Evolutionary conservation across 2,329 filamentous ascomycete species (phyloP).

Genomic region (Cladophialophora yegresii): DNA sequence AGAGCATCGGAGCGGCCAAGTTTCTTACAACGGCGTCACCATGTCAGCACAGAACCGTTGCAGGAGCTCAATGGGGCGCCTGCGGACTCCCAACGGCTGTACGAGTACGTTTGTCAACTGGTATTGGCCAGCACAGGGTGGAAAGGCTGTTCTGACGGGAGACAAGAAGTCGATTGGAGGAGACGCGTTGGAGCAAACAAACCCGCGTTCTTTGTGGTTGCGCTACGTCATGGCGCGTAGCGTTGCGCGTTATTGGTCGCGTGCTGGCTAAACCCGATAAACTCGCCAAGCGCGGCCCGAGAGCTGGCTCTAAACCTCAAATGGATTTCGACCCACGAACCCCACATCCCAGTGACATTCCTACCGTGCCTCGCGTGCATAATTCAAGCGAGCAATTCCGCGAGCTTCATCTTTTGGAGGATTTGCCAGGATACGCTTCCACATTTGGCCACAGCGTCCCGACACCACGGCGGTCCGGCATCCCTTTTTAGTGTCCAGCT

Average conservation of each 20-base stretch:
- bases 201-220: not conserved
- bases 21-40: not conserved
- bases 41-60: not conserved
- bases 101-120: not conserved
- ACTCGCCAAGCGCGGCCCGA: not conserved
- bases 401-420: not conserved
- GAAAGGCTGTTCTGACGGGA: not conserved
- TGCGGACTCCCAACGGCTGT: not conserved
- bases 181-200: not conserved
- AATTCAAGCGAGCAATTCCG: slow-evolving; percentile 1
- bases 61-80: not conserved
- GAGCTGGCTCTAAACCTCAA: not conserved
- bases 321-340: not conserved
- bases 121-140: not conserved
- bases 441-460: not conserved
- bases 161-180: not conserved
- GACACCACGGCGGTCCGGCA: slow-evolving; percentile 4
- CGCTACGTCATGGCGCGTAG: not conserved
- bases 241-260: not conserved
- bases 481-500: slow-evolving; percentile 5
- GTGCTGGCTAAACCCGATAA: not conserved
- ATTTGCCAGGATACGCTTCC: not conserved
- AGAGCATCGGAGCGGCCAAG: not conserved
- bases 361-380: too few relatives aligned
- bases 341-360: not conserved